These are phyloP conservation scores for Laetiporus sulphureus DNA, from an alignment of 1,284 basidiomycete genomes.

Conservation along the genomic window DNA sequence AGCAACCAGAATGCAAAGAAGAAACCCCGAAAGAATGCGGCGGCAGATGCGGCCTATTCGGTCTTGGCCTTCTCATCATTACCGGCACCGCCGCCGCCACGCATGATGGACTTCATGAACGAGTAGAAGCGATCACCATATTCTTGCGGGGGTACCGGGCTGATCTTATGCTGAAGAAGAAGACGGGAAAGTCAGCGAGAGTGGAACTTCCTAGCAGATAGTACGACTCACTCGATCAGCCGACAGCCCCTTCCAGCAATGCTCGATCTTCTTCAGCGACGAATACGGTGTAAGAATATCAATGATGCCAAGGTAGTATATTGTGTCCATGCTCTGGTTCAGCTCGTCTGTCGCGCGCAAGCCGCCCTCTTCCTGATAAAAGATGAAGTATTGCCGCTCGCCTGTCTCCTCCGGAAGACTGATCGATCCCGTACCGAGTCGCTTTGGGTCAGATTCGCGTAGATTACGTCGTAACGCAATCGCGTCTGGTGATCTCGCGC, in stretches of 20 bases:
- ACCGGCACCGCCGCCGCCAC: constrained; percentile 69
- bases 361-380: constrained; percentile 97
- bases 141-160: constrained; percentile 79
- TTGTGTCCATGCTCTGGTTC: constrained; percentile 69
- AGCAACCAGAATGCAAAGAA: not conserved
- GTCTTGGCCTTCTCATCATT: constrained; percentile 57
- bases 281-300: constrained; percentile 93
- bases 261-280: constrained; percentile 76
- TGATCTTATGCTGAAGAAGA: constrained; percentile 77
- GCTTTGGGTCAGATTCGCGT: constrained; percentile 76
- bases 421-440: constrained; percentile 51
- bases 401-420: constrained; percentile 62
- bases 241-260: constrained; percentile 87
- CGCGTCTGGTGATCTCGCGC: constrained; percentile 60
- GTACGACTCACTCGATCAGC: constrained; percentile 70
- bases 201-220: not conserved
- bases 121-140: constrained; percentile 85
- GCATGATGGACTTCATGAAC: constrained; percentile 86
- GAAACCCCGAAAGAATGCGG: not conserved
- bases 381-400: constrained; percentile 83
- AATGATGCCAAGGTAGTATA: constrained; percentile 94
- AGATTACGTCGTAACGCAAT: constrained; percentile 83
- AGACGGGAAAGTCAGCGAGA: constrained; percentile 8
- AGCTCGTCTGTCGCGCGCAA: constrained; percentile 83
- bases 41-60: constrained; percentile 24